phyloP scores from a whole-genome alignment of 805 yeast species.

The Saccharomycopsis sp. region DNA sequence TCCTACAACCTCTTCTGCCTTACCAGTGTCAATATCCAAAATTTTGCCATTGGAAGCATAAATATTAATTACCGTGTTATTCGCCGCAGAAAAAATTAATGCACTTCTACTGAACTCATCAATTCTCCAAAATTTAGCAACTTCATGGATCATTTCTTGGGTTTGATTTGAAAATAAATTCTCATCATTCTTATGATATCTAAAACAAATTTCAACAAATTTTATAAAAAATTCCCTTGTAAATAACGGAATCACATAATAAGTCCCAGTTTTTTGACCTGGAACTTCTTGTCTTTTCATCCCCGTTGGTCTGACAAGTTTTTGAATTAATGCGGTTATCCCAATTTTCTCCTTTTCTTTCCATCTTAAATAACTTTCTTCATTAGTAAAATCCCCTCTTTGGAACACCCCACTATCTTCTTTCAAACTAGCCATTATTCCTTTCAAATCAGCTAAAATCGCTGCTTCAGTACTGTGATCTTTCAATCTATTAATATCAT shows the following conservation, averaged over 20 bases:
- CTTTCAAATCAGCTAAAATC: conserved; percentile 29
- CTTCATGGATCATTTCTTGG: conserved; percentile 12
- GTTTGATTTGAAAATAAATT: conserved; percentile 15
- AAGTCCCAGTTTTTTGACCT: conserved; percentile 17
- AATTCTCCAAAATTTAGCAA: conserved; percentile 49
- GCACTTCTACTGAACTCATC: conserved; percentile 43
- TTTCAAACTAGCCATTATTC: conserved; percentile 22
- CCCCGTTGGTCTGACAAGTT: conserved; percentile 20
- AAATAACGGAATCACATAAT: conserved; percentile 30
- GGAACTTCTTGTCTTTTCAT: conserved; percentile 10
- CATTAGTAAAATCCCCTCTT: conserved; percentile 32
- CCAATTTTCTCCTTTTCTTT: conserved; percentile 32
- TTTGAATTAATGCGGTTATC: conserved; percentile 27
- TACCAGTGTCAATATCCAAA: conserved; percentile 25
- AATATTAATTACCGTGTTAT: conserved; percentile 28
- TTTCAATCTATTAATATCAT: conserved; percentile 41
- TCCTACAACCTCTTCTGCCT: conserved; percentile 30
- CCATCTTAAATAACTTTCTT: conserved; percentile 35
- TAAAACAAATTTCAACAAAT: conserved; percentile 36
- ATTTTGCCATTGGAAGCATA: conserved; percentile 16
- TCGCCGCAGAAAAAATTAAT: conserved; percentile 44
- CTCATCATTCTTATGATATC: conserved; percentile 17
- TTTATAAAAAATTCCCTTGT: conserved; percentile 33
- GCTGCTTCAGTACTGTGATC: conserved; percentile 32
- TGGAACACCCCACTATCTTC: conserved; percentile 28